Conservation (phyloP, 345 rosid genomes). For the Salix dunnii region DNA sequence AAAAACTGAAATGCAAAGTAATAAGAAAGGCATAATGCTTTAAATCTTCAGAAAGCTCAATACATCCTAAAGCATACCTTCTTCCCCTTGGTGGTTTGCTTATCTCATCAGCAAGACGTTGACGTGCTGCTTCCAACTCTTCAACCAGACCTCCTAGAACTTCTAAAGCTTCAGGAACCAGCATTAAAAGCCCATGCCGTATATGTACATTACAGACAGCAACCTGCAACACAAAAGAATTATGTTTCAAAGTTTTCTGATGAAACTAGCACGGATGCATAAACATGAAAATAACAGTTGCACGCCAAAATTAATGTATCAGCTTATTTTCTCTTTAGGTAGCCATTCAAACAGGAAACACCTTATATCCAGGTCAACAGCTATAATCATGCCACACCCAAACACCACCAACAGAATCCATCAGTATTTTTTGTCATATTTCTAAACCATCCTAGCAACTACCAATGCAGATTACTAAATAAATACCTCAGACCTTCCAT, state of each 20-base stretch:
- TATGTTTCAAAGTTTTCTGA: not conserved
- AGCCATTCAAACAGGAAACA: not conserved
- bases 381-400: not conserved
- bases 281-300: not conserved
- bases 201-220: conserved; percentile 69
- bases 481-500: no score
- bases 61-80: conserved; percentile 53
- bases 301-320: not conserved
- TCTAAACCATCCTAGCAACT: not conserved
- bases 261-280: not conserved
- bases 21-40: not conserved
- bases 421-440: not conserved
- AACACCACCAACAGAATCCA: not conserved
- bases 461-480: not conserved
- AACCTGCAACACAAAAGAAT: conserved; percentile 41
- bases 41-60: conserved; percentile 4
- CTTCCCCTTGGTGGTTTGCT: conserved; percentile 93
- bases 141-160: conserved; percentile 82
- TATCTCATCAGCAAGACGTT: conserved; percentile 69
- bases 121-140: conserved; percentile 70
- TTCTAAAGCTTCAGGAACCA: conserved; percentile 82
- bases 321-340: conserved; percentile 6
- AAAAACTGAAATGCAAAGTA: not conserved
- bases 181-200: conserved; percentile 72
- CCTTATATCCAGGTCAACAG: conserved; percentile 4